phyloP scores from a whole-genome alignment of 495 filamentous ascomycete species.

The Annulohypoxylon maeteangense region DNA sequence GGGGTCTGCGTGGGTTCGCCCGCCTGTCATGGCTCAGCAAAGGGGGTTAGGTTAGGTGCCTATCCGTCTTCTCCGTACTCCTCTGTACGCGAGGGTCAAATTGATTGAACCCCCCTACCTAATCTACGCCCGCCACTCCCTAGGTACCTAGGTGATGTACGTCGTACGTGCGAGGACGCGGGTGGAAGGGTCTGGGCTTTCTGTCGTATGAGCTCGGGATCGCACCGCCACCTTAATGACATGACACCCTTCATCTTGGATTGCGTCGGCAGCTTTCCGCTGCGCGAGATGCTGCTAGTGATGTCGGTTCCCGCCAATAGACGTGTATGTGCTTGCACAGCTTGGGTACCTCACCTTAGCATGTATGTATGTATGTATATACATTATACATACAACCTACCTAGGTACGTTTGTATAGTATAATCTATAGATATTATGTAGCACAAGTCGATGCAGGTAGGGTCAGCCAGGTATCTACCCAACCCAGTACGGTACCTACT shows the following conservation, averaged over 20 bases:
- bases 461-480: slow-evolving; percentile 8
- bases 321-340: background rate
- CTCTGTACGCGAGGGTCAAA: background rate
- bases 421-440: too few relatives aligned
- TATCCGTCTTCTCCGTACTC: slow-evolving; percentile 1
- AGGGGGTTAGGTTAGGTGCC: background rate
- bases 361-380: background rate
- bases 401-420: background rate
- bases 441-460: slow-evolving; percentile 6
- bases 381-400: background rate
- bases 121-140: background rate
- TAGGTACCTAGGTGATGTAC: background rate
- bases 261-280: slow-evolving; percentile 3
- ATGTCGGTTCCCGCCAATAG: slow-evolving; percentile 15
- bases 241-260: slow-evolving; percentile 10
- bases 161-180: background rate
- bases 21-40: background rate
- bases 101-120: slow-evolving; percentile 4
- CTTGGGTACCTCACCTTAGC: too few relatives aligned
- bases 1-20: background rate
- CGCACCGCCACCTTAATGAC: slow-evolving; percentile 4
- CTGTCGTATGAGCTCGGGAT: slow-evolving; percentile 12
- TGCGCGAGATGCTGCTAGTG: slow-evolving; percentile 12
- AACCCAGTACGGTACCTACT: too few relatives aligned
- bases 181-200: slow-evolving; percentile 14